These are phyloP conservation scores for Vanderwaltozyma verrucispora DNA, from an alignment of 805 yeast species.

Conservation along the genomic window DNA sequence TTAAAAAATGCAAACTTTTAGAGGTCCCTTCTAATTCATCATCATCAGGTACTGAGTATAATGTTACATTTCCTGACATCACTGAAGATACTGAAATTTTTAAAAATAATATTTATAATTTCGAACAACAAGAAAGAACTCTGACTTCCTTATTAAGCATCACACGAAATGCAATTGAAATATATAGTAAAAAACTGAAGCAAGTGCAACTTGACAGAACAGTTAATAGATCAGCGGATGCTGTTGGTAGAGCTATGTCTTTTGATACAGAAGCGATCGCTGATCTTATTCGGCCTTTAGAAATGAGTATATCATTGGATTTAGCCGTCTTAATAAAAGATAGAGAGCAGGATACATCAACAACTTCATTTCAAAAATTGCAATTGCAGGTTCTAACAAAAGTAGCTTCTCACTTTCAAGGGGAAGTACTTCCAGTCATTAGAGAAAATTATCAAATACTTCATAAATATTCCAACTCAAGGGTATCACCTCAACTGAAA, in stretches of 20 bases:
- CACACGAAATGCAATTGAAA: slow-evolving; percentile 19
- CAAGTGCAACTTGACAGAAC: slow-evolving; percentile 25
- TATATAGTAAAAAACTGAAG: slow-evolving; percentile 25
- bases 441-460: slow-evolving; percentile 20
- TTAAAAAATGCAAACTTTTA: slow-evolving; percentile 18
- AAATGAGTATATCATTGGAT: slow-evolving; percentile 21
- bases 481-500: slow-evolving; percentile 7
- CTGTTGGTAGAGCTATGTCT: slow-evolving; percentile 20
- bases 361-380: slow-evolving; percentile 18
- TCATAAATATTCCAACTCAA: slow-evolving; percentile 14
- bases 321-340: slow-evolving; percentile 28
- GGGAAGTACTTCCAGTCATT: slow-evolving; percentile 17
- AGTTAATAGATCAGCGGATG: slow-evolving; percentile 22
- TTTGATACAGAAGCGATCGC: slow-evolving; percentile 22
- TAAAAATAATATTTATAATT: slow-evolving; percentile 17
- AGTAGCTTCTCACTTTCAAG: slow-evolving; percentile 17
- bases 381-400: slow-evolving; percentile 22
- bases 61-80: slow-evolving; percentile 12
- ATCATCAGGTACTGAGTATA: slow-evolving; percentile 13
- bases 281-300: slow-evolving; percentile 28
- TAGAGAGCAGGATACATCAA: slow-evolving; percentile 17
- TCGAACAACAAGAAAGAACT: slow-evolving; percentile 20
- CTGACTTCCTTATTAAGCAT: slow-evolving; percentile 16
- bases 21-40: slow-evolving; percentile 13
- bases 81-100: slow-evolving; percentile 5